Evolutionary conservation across 2,329 filamentous ascomycete species (phyloP).

Genomic region (Cladophialophora exuberans): DNA sequence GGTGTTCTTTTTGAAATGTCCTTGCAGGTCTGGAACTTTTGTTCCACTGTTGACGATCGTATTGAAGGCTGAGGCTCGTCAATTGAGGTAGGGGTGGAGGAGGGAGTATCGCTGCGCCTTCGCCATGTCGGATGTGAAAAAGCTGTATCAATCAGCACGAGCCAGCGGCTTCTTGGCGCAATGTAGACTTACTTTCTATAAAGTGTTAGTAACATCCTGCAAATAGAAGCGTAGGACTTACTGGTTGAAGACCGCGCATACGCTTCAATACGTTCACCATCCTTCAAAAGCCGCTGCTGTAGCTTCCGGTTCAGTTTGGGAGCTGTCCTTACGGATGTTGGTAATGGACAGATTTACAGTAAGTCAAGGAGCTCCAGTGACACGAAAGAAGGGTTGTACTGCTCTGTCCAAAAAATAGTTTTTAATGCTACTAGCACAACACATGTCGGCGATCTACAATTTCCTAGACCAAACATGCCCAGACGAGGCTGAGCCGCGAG

Average conservation of each 20-base stretch:
- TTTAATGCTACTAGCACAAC: too few species aligned
- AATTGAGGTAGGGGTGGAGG: constrained; percentile 42
- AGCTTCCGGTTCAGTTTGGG: neutral
- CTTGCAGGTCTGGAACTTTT: constrained; percentile 55
- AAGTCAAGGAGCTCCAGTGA: neutral
- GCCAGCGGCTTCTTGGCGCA: constrained; percentile 8
- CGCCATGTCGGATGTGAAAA: constrained; percentile 74
- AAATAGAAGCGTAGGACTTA: constrained; percentile 52
- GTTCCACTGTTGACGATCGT: constrained; percentile 45
- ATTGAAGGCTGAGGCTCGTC: constrained; percentile 44
- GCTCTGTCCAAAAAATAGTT: too few species aligned
- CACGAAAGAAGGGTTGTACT: neutral
- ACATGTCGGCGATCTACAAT: neutral
- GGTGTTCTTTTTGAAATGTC: constrained; percentile 83
- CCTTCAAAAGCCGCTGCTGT: constrained; percentile 31
- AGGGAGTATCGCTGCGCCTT: constrained; percentile 81
- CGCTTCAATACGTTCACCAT: constrained; percentile 62
- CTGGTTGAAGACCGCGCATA: constrained; percentile 73
- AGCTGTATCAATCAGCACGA: constrained; percentile 56
- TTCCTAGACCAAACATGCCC: neutral
- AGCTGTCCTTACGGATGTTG: too few species aligned
- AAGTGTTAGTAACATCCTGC: constrained; percentile 9
- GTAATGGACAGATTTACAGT: too few species aligned
- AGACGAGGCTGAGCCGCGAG: neutral
- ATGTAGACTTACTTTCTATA: constrained; percentile 20